Base-by-base conservation (phyloP, 331 rosid species). In the Saraca asoca region DNA sequence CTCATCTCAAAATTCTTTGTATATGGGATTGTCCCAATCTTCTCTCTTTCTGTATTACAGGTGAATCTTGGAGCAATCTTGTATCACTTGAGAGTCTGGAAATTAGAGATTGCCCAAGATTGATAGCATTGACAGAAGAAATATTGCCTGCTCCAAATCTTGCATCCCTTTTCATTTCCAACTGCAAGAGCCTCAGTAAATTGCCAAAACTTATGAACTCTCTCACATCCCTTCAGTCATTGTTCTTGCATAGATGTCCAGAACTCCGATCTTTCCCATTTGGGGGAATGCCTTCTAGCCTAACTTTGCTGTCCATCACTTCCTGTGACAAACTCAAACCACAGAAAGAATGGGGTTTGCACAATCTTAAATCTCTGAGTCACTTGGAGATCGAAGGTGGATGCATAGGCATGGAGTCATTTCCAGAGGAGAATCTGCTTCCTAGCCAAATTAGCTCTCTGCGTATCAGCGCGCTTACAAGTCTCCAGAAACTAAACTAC, bases 11-110 rank as follows among this genome's bases (percentile, higher is more conserved):
- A 53, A 54, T 34, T 54, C 64, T 63, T 13, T 62, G 70, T 34
- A 44, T 53, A 13, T 72, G 70, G 77, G 41, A 63, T 62, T 72
- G 77, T 62, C 64, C 29, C 33, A 62, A 72, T 63, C 70, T 72
- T 63, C 1, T 8, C 18, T 62, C 70, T 17, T 42, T 71, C 15
- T 0, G 11, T 51, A 0, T 60, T 60, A 1, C 46, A 24, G 29
- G 11, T 18, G 68, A 41, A 5, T 4, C 31, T 61, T 5, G 29
- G 10, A 38, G 63, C 34, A 49, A 33, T 54, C 64, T 62, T 18
- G 19, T 64, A 63, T 72, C 65, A 31, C 77, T 72, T 9, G 65
- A 53, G 19, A 62, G 71, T 44, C 19, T 63, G 18, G 77, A 72
- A 65, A 72, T 72, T 46, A 63, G 70, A 72, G 71, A 64, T 35